Conservation (phyloP, 2,329 filamentous ascomycete species). For the Stemphylium lycopersici region DNA sequence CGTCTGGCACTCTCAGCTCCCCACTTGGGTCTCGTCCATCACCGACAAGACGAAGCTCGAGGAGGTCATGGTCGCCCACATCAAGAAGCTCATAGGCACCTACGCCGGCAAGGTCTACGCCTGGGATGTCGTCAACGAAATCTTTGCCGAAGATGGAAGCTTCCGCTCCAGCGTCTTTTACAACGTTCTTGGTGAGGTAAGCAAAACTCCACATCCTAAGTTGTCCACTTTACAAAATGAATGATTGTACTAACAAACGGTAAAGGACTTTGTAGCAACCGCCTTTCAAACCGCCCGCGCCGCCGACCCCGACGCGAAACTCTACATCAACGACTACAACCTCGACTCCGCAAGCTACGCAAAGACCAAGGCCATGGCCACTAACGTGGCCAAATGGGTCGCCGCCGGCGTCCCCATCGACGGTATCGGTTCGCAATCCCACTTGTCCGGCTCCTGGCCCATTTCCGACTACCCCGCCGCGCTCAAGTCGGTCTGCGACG, state of each 20-base stretch:
- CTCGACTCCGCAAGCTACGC: slow-evolving; percentile 65
- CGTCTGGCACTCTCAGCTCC: slow-evolving; percentile 63
- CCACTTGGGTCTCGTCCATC: slow-evolving; percentile 64
- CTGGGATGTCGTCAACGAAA: slow-evolving; percentile 54
- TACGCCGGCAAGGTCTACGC: slow-evolving; percentile 69
- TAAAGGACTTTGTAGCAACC: slow-evolving; percentile 65
- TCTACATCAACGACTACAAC: slow-evolving; percentile 77
- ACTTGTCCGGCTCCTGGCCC: slow-evolving; percentile 55
- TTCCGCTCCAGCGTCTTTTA: slow-evolving; percentile 69
- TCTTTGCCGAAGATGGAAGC: slow-evolving; percentile 65
- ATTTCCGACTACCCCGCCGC: slow-evolving; percentile 56
- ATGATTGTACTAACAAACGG: no score
- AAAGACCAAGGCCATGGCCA: slow-evolving; percentile 64
- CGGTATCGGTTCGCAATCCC: slow-evolving; percentile 66
- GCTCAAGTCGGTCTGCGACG: slow-evolving; percentile 59
- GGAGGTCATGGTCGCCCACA: slow-evolving; percentile 64
- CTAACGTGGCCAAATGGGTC: slow-evolving; percentile 68
- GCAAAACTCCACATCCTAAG: no score
- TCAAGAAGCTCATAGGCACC: slow-evolving; percentile 62
- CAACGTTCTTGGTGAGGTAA: slow-evolving; percentile 67
- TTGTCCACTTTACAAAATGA: no score
- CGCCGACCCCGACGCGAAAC: slow-evolving; percentile 69
- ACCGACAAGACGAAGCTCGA: slow-evolving; percentile 60
- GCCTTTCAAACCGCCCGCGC: slow-evolving; percentile 71
- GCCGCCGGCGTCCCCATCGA: slow-evolving; percentile 68